These are phyloP conservation scores for Leccinum fuscescens DNA, from an alignment of 1,284 basidiomycete species.

Conservation along the genomic window DNA sequence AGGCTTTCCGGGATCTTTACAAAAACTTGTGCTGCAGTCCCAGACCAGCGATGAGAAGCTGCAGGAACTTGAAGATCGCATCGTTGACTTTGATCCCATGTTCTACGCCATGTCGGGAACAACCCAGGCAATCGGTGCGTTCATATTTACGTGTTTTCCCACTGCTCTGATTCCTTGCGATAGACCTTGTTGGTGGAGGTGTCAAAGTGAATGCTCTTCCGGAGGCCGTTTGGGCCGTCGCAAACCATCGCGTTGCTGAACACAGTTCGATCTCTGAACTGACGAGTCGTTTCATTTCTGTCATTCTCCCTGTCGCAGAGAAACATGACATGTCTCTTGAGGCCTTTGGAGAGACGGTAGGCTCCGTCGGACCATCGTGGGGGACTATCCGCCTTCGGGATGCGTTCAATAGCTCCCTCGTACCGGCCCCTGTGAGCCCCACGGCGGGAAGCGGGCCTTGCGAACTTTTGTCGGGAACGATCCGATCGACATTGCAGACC, in stretches of 20 bases:
- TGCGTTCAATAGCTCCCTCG: conserved; percentile 41
- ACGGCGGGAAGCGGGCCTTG: conserved; percentile 41
- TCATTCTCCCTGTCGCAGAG: conserved; percentile 37
- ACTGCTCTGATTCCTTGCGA: conserved; percentile 1
- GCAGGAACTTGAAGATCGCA: conserved; percentile 30
- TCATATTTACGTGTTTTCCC: not conserved
- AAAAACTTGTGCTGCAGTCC: conserved; percentile 30
- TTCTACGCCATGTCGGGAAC: conserved; percentile 37
- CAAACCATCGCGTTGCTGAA: conserved; percentile 45
- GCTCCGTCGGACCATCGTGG: conserved; percentile 16
- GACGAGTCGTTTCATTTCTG: conserved; percentile 31
- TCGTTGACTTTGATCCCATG: conserved; percentile 29
- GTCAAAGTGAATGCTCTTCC: conserved; percentile 49
- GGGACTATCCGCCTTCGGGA: conserved; percentile 33
- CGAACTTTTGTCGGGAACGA: conserved; percentile 47
- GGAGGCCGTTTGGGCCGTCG: conserved; percentile 37
- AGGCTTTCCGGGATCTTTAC: conserved; percentile 31
- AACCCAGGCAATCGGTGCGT: conserved; percentile 48
- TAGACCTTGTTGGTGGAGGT: conserved; percentile 44
- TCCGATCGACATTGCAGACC: conserved; percentile 37
- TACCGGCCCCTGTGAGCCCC: conserved; percentile 54
- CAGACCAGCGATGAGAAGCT: conserved; percentile 28
- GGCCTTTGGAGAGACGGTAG: conserved; percentile 40
- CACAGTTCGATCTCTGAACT: conserved; percentile 37
- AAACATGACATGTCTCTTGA: conserved; percentile 42